A percentile compares a stretch with the other conserved stretches of the same genome.
Evolutionary conservation across 2,329 filamentous ascomycete genomes (phyloP).

Genomic region (Colletotrichum gloeosporioides): DNA sequence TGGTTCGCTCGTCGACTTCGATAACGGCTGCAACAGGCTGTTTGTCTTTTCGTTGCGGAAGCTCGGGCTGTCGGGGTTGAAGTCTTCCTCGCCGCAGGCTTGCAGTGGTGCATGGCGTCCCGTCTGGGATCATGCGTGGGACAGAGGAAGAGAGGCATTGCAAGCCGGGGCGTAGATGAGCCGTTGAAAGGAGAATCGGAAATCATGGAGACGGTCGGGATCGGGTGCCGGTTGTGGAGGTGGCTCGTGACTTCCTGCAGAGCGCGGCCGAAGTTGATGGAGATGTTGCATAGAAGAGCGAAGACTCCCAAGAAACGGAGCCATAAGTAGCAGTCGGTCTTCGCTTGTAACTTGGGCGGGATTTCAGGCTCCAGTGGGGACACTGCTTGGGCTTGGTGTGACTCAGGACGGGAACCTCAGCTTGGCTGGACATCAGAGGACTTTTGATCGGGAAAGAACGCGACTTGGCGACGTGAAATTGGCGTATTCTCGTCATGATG

Average conservation of each 20-base stretch:
- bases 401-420: background rate
- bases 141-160: background rate
- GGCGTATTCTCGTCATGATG: background rate
- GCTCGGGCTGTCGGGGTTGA: background rate
- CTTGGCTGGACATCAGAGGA: background rate
- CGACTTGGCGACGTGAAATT: background rate
- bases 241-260: background rate
- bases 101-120: background rate
- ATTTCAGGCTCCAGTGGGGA: background rate
- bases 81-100: background rate
- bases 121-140: background rate
- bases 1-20: background rate
- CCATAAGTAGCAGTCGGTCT: background rate
- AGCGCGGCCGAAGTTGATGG: background rate
- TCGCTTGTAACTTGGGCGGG: background rate
- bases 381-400: background rate
- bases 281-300: rapidly evolving
- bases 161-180: background rate
- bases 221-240: background rate
- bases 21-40: background rate
- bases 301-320: background rate
- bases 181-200: background rate
- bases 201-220: background rate
- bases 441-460: background rate
- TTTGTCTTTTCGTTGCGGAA: background rate